Base-by-base conservation (phyloP, 2,329 filamentous ascomycete genomes). In the Pseudogymnoascus sp. region DNA sequence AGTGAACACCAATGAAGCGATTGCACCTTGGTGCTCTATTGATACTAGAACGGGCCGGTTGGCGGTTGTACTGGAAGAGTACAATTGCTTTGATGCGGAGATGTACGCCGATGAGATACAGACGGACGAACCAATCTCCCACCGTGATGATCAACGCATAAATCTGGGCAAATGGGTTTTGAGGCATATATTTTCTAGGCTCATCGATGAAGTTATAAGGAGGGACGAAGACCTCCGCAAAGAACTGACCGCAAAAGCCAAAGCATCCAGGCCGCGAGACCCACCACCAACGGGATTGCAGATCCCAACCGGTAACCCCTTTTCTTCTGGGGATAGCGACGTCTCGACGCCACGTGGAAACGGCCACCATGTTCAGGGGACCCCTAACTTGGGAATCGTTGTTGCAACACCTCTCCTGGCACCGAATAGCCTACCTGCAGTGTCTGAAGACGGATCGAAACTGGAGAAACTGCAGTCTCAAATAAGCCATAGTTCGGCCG, bases 151-250 rank as follows among this genome's bases (percentile, higher is more conserved):
- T 69, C 93, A 97, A 77, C 86, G 95, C 77, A 96, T 97, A 74
- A 97, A 96, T 71, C 85, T 97, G 52, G 95, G 95, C 7, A 96
- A 96, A 79, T 99, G 95, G 95, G 86, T 97, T 52, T 78, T 99
- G 64, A 86, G 95, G 35, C 96, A 97, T 74, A 81, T 99, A 0
- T 99, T 99, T 76, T 87, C 88, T 8, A 89, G 89, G 62, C 80
- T 97, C 43, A 89, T 99, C 61, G 90, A 96, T 65, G 93, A 97
- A 73, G 91, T 97, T 73, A 89, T 96, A 68, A 87, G 83, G 67
- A 85, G 91, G 61, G 95, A 99, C 71, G 86, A 90, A 70, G 78
- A 77, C 0, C 86, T 89, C 72, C 85, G 93, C n/a, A 80, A 85
- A 49, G 82, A 83, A 52, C 77, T 96, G 6, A 83, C 91, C 60